phyloP scores from a whole-genome alignment of 1,284 basidiomycete genomes.

The Fomitopsis pinicola region DNA sequence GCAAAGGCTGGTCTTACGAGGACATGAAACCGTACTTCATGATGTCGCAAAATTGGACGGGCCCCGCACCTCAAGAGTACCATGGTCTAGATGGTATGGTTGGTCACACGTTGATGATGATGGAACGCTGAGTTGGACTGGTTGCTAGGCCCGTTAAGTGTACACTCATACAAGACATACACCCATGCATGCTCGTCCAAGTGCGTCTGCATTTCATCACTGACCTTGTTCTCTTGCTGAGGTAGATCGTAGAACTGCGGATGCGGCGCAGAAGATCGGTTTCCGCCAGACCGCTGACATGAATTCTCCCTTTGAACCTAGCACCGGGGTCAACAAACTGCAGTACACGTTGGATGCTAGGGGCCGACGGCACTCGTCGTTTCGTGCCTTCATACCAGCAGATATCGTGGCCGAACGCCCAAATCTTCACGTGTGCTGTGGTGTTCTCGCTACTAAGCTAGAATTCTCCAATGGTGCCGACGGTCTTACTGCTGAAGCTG shows the following conservation, averaged over 20 bases:
- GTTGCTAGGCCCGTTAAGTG: not conserved
- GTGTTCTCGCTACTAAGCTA: not conserved
- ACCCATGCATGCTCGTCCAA: not conserved
- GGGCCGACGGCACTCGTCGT: not conserved
- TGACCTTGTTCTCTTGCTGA: no score
- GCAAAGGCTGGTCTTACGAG: conserved; percentile 33
- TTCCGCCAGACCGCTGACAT: not conserved
- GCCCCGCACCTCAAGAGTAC: not conserved
- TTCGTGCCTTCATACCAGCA: not conserved
- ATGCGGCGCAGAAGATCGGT: not conserved
- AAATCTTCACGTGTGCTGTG: not conserved
- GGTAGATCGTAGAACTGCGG: not conserved
- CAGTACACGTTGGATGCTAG: not conserved
- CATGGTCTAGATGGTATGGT: not conserved
- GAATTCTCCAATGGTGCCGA: not conserved
- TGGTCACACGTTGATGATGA: not conserved
- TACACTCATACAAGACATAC: conserved; percentile 4
- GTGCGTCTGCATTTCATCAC: not conserved
- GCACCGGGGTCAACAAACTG: not conserved
- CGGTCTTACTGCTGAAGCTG: not conserved
- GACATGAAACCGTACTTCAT: conserved; percentile 34
- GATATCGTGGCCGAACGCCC: not conserved
- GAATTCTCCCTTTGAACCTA: not conserved
- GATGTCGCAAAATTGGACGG: conserved; percentile 24
- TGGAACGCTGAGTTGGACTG: not conserved